Base-by-base conservation (phyloP, 805 yeast genomes). In the Wickerhamomyces kurtzmanii region DNA sequence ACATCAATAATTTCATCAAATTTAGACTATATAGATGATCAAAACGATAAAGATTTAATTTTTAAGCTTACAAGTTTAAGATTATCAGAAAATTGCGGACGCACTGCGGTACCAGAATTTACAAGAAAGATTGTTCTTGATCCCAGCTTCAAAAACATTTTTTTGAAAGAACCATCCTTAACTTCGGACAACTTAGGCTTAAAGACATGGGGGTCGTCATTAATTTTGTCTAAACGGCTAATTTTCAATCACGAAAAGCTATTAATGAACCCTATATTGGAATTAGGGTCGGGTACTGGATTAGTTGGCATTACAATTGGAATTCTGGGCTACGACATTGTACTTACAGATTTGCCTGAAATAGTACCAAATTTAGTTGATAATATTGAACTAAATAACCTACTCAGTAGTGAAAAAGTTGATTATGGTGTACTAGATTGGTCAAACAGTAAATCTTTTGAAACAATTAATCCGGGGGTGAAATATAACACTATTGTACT, bases 221-320 rank as follows among this genome's bases (percentile, higher is more conserved):
- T 81, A 15, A 65, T 84, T 5, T 55, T 91, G 15, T 67, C 91
- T 4, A 56, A 56, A 17, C 57, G 65, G 19, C 52, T 80, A 15
- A 47, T 84, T 4, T 49, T 65, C 5, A 39, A 48, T 16, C 43
- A 46, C 8, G 23, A 37, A 2, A 28, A 31, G 1, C 22, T 50
- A n/a, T 25, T 57, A 4, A 5, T 19, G 7, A 53, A 46, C 22
- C 65, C 49, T 4, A 42, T 31, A 15, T 48, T 82, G 17, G 98
- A 89, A 43, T 56, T 91, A n/a, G 98, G 98, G 1, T 65, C 97
- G 0, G 98, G 98, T 0, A 91, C 98, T 0, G 98, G 98, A 0
- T 59, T 89, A 11, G 79, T 77, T 4, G 96, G 97, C 0, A 79
- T 91, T 20, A 63, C 76, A 0, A 63, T 82, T 31, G 70, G 68